Conservation (phyloP, 768 basidiomycete genomes). For the Phaeolepiota aurea region DNA sequence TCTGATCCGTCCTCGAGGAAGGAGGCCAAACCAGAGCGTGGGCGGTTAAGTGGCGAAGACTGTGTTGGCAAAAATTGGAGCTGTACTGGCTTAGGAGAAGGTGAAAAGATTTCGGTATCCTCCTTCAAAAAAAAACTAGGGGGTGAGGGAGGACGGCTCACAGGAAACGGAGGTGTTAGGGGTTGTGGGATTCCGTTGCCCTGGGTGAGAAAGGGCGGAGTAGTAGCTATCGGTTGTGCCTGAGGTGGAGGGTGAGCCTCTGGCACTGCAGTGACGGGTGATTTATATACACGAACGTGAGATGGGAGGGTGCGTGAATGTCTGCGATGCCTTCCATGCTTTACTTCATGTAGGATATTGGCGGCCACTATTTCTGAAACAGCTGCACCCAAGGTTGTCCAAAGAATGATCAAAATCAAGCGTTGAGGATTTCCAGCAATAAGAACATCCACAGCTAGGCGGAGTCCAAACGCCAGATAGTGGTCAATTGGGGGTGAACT, state of each 20-base stretch:
- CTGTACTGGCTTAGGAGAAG: conserved; percentile 21
- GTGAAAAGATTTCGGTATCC: conserved; percentile 16
- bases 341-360: conserved; percentile 14
- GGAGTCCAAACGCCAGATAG: conserved; percentile 33
- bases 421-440: conserved; percentile 24
- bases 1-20: conserved; percentile 18
- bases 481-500: conserved; percentile 23
- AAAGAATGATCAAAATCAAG: conserved; percentile 26
- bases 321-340: conserved; percentile 19
- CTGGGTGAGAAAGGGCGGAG: conserved; percentile 9
- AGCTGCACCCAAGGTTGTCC: conserved; percentile 25
- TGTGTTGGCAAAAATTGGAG: conserved; percentile 13
- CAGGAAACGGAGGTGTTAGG: conserved; percentile 12
- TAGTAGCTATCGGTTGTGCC: background rate
- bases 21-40: conserved; percentile 20
- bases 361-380: conserved; percentile 24
- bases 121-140: conserved; percentile 31
- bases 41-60: conserved; percentile 17
- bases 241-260: conserved; percentile 9
- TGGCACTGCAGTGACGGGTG: conserved; percentile 8
- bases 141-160: conserved; percentile 24
- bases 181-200: conserved; percentile 4
- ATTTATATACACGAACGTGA: conserved; percentile 21
- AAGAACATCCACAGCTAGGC: conserved; percentile 32
- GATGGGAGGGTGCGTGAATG: conserved; percentile 19